Evolutionary conservation across 805 yeast species (phyloP), one percentile per base, ranked within the genome.

Genomic region (Candida nanaspora): DNA sequence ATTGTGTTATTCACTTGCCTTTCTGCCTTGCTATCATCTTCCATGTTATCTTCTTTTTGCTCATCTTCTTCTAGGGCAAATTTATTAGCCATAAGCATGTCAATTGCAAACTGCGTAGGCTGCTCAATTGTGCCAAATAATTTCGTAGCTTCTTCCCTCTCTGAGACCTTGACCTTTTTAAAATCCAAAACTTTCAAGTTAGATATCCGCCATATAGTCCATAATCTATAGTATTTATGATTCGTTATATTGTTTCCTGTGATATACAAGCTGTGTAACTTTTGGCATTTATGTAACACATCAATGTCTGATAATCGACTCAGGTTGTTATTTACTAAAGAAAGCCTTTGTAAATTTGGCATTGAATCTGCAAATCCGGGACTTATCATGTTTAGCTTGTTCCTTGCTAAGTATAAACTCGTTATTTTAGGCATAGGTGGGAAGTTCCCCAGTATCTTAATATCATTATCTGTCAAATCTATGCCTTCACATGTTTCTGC

Each of bases 401-500:
- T 91, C 44, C 77, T 72, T 0, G 83, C 81, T 19, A 80, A 49
- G 8, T 88, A 63, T 2, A 91, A 50, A 0, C 82, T 73, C 34
- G 68, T 69, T 38, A 74, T 52, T 31, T 68, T 70, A 26, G 41
- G 38, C 32, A 72, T 53, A 18, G 43, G 52, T 0, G 81, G 86
- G 29, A 74, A 66, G 52, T 65, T 68, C 14, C 72, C 68, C 6
- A 91, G 48, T 2, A 66, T 68, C 1, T 69, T 59, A n/a, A 91
- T 61, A 27, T 76, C 81, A 59, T 91, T 91, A 52, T 82, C 80
- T 1, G 91, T 76, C 26, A 91, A 55, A 56, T 91, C 97, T 3
- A 91, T 60, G 14, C 70, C 76, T 44, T 70, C 80, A 55, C 61
- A 66, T 32, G 52, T 76, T 40, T 53, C 57, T 3, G 53, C 38